Conservation (phyloP, 192 early-diverging fungal genomes). For the Rhizophlyctis rosea region DNA sequence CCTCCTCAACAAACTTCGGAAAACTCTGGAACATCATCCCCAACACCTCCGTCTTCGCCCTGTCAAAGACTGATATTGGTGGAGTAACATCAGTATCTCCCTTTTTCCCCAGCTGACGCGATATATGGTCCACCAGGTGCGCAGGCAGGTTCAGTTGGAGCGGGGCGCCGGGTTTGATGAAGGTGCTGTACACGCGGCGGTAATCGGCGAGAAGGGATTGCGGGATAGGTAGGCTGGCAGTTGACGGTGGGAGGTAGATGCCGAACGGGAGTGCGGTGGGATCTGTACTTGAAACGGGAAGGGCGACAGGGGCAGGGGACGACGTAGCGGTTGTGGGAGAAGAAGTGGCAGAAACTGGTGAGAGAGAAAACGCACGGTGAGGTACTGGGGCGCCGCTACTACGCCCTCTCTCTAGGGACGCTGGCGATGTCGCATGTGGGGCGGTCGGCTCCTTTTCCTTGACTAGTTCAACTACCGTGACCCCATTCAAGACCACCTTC, state of each 20-base stretch:
- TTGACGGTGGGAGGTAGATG: constrained; percentile 16
- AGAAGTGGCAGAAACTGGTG: not conserved
- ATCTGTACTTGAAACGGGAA: constrained; percentile 14
- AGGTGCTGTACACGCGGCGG: constrained; percentile 19
- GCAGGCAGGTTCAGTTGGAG: constrained; percentile 17
- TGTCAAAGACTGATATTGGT: constrained; percentile 28
- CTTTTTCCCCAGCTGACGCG: constrained; percentile 21
- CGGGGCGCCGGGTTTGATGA: constrained; percentile 19
- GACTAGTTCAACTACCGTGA: too few relatives aligned
- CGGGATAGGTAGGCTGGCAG: constrained; percentile 17
- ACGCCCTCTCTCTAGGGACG: too few relatives aligned
- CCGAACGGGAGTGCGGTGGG: constrained; percentile 7
- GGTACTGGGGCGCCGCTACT: too few relatives aligned
- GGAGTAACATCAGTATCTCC: constrained; percentile 10
- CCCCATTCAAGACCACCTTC: too few relatives aligned
- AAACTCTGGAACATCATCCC: constrained; percentile 23
- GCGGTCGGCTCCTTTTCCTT: too few relatives aligned
- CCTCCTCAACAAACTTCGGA: constrained; percentile 20
- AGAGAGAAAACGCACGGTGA: not conserved
- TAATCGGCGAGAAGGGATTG: constrained; percentile 16
- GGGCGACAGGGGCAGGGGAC: not conserved
- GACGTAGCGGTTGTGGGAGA: constrained; percentile 1
- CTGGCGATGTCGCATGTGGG: constrained; percentile 9
- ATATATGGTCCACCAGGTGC: constrained; percentile 21
- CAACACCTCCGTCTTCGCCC: constrained; percentile 28